phyloP scores from a whole-genome alignment of 176 grass and related monocot species.

The Sorghum bicolor region Sorghum_bicolor_NCBIv3 NC_012872.2:15133501-15134000 shows the following conservation, averaged over 20 bases:
- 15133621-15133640: slow-evolving; percentile 8
- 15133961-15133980: not conserved
- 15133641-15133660: not conserved
- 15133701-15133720: not conserved
- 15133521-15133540: slow-evolving; percentile 2
- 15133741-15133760: too few species aligned
- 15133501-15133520: not conserved
- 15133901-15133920: not conserved
- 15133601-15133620: not conserved
- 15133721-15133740: not conserved
- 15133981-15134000: not conserved
- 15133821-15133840: not conserved
- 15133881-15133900: not conserved
- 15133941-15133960: not conserved
- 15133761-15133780: not conserved
- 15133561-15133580: not conserved
- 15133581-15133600: not conserved
- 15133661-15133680: not conserved
- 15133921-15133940: not conserved
- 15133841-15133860: not conserved
- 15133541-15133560: not conserved
- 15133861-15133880: not conserved
- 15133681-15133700: not conserved
- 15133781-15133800: not conserved
- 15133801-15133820: not conserved